phyloP scores from a whole-genome alignment of 345 rosid species.

The Eucalyptus coolabah region DNA sequence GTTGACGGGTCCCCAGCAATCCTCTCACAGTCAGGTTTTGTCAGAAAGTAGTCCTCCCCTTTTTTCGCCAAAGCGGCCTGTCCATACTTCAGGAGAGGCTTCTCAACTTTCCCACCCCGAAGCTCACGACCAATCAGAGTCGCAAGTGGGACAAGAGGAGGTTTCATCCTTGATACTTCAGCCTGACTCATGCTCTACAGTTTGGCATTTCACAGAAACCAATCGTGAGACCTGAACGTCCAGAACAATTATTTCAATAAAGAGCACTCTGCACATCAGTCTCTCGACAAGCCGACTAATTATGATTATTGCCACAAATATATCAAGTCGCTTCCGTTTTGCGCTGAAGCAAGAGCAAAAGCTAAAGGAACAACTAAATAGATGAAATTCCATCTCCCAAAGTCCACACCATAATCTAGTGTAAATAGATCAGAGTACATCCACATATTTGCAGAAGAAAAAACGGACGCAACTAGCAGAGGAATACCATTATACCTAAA shows the following conservation, averaged over 20 bases:
- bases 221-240: neutral
- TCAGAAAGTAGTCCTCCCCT: slow-evolving; percentile 93
- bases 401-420: neutral
- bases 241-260: neutral
- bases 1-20: slow-evolving; percentile 71
- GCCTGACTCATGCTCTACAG: slow-evolving; percentile 55
- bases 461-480: neutral
- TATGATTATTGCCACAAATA: neutral
- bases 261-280: neutral
- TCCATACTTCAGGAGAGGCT: slow-evolving; percentile 81
- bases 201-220: slow-evolving; percentile 31
- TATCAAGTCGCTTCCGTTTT: neutral
- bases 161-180: slow-evolving; percentile 46
- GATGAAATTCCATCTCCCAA: neutral
- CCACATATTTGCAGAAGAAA: neutral
- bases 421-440: neutral
- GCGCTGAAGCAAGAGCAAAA: neutral
- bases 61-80: slow-evolving; percentile 97
- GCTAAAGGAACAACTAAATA: neutral
- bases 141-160: slow-evolving; percentile 83
- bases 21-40: slow-evolving; percentile 72
- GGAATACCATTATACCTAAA: neutral
- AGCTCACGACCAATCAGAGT: slow-evolving; percentile 91
- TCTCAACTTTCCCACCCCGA: slow-evolving; percentile 77
- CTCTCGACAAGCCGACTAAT: neutral